Evolutionary conservation across 2,329 filamentous ascomycete species (phyloP), one percentile per base, ranked within the genome.

Genomic region (Leptographium wingfieldii): DNA sequence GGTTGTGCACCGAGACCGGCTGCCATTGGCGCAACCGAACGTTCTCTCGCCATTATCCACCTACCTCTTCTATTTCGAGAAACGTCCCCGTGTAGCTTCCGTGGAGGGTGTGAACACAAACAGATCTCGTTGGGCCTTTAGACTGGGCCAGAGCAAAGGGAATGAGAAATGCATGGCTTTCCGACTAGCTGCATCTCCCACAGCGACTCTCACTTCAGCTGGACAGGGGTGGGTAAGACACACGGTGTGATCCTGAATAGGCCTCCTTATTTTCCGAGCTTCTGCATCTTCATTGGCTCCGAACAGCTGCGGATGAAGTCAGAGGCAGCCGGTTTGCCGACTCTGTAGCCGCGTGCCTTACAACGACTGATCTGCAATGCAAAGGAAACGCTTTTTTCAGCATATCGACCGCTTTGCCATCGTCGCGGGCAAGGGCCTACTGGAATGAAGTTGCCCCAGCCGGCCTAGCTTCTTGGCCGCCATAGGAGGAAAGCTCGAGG

Each of bases 191-290:
- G 43, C 40, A 19, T 43, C 40, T 43, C 31, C 40, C 5, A 43
- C 40, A 19, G 49, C 49, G 40, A 43, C 35, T 19, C n/a, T 55
- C 52, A 59, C 49, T 59, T 59, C 52, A 59, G 57, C 57, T 59
- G 22, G 38, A 59, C 57, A 59, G 38, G 57, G 57, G 51, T 48
- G 3, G 3, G 5, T 22, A 14, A 40, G 22, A 14, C 27, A 52
- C 22, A n/a, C 10, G n/a, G 53, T 40, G 31, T 16, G 3, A 22
- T 22, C 11, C 40, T n/a, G n/a, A 22, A 43, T 9, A 29, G 10
- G 4, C 33, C 0, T 55, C 53, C 19, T 31, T 31, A 5, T 31
- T 19, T 14, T 38, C 3, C 35, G 12, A 19, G 53, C 53, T 29
- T 51, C 48, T 27, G 49, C 12, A 12, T 16, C 11, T 6, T 31